phyloP scores from a whole-genome alignment of 2,329 filamentous ascomycete genomes.

The Pseudocercospora vitis region DNA sequence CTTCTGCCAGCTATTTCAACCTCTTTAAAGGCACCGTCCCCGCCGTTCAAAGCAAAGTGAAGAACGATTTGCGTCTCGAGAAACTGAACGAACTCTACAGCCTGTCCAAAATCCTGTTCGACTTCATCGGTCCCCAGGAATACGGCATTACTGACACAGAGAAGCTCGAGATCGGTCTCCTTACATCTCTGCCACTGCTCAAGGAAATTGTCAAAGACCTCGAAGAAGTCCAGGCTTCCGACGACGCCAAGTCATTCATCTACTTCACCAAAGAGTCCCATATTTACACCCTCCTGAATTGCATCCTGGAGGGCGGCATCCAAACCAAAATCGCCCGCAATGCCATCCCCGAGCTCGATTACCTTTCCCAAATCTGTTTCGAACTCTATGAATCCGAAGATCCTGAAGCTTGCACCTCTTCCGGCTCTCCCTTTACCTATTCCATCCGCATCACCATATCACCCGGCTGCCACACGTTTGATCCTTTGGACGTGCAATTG shows the following conservation, averaged over 20 bases:
- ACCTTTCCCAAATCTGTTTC: slow-evolving; percentile 95
- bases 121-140: slow-evolving; percentile 97
- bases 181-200: slow-evolving; percentile 88
- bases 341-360: slow-evolving; percentile 94
- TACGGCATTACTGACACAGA: slow-evolving; percentile 95
- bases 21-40: slow-evolving; percentile 72
- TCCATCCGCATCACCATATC: slow-evolving; percentile 95
- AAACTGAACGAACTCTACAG: slow-evolving; percentile 91
- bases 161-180: slow-evolving; percentile 95
- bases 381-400: slow-evolving; percentile 96
- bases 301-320: slow-evolving; percentile 93
- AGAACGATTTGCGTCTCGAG: slow-evolving; percentile 79
- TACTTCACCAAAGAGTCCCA: slow-evolving; percentile 99
- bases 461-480: slow-evolving; percentile 93
- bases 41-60: slow-evolving; percentile 61
- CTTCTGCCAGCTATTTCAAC: slow-evolving; percentile 75
- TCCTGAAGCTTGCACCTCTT: slow-evolving; percentile 51
- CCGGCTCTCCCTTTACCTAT: slow-evolving; percentile 68
- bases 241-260: slow-evolving; percentile 92
- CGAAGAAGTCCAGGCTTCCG: slow-evolving; percentile 93
- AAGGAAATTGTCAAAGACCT: slow-evolving; percentile 97
- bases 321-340: slow-evolving; percentile 95
- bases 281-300: slow-evolving; percentile 97
- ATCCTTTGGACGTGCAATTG: slow-evolving; percentile 92
- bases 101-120: slow-evolving; percentile 90